phyloP scores from a whole-genome alignment of 1,284 basidiomycete genomes.

The Macrocystidia cucumis region DNA sequence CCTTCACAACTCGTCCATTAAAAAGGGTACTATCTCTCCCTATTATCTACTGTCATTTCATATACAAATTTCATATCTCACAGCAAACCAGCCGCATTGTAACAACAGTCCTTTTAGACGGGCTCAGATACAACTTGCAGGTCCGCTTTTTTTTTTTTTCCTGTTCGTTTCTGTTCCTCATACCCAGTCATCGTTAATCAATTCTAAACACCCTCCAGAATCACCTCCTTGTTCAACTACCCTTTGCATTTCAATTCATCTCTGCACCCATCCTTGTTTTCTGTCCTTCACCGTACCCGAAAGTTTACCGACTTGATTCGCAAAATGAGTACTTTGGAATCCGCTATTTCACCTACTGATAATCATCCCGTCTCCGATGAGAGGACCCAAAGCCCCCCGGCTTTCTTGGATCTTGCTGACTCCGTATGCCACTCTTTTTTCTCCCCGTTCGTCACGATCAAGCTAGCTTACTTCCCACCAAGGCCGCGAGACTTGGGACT shows the following conservation, averaged over 20 bases:
- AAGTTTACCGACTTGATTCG: slow-evolving; percentile 42
- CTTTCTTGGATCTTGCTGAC: slow-evolving; percentile 85
- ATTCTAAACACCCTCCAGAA: slow-evolving; percentile 34
- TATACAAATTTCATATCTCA: slow-evolving; percentile 15
- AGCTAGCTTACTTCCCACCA: slow-evolving; percentile 12
- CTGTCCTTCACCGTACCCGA: slow-evolving; percentile 48
- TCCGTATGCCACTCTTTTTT: slow-evolving; percentile 50
- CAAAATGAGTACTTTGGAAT: slow-evolving; percentile 67
- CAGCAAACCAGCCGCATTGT: slow-evolving; percentile 48
- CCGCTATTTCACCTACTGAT: slow-evolving; percentile 65
- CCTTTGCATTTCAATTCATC: slow-evolving; percentile 45
- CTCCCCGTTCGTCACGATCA: slow-evolving; percentile 10
- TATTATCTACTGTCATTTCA: slow-evolving; percentile 9
- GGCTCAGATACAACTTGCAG: slow-evolving; percentile 69
- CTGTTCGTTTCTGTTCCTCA: slow-evolving; percentile 7
- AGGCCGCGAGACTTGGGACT: slow-evolving; percentile 77
- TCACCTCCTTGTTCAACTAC: slow-evolving; percentile 66
- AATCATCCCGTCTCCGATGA: slow-evolving; percentile 57
- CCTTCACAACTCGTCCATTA: slow-evolving; percentile 36
- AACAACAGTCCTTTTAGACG: slow-evolving; percentile 74
- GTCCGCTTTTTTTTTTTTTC: slow-evolving; percentile 29
- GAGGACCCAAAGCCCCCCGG: slow-evolving; percentile 77
- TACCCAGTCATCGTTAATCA: no score
- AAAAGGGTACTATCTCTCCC: slow-evolving; percentile 31
- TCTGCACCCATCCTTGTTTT: slow-evolving; percentile 44